These are phyloP conservation scores for Apophysomyces elegans DNA, from an alignment of 371 early-diverging fungal species.

Conservation along the genomic window DNA sequence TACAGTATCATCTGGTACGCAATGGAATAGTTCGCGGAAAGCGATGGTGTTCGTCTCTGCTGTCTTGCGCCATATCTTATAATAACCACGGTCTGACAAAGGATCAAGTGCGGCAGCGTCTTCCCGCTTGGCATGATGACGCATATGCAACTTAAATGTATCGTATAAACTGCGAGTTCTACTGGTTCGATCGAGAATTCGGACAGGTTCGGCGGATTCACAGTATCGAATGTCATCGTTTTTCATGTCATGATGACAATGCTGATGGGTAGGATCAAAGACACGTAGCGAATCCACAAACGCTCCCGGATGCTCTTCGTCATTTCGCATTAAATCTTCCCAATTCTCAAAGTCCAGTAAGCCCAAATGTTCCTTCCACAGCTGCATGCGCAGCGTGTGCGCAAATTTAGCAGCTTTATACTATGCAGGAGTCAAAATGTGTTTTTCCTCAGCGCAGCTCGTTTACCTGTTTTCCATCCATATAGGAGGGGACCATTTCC, in stretches of 20 bases:
- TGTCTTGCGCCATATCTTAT: slow-evolving; percentile 65
- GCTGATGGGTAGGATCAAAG: background rate
- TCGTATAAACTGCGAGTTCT: slow-evolving; percentile 46
- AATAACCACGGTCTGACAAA: slow-evolving; percentile 65
- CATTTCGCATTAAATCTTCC: slow-evolving; percentile 33
- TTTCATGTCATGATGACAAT: background rate
- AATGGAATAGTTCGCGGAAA: slow-evolving; percentile 83
- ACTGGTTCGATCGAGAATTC: slow-evolving; percentile 42
- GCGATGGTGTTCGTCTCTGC: slow-evolving; percentile 71
- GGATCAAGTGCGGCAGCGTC: slow-evolving; percentile 76
- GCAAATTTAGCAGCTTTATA: slow-evolving; percentile 79
- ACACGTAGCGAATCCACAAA: background rate
- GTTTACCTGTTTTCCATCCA: slow-evolving; percentile 72
- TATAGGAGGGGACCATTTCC: slow-evolving; percentile 64
- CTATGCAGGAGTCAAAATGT: slow-evolving; percentile 24
- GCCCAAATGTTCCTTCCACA: slow-evolving; percentile 91
- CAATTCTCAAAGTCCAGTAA: slow-evolving; percentile 56
- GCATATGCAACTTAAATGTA: slow-evolving; percentile 23
- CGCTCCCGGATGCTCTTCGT: background rate
- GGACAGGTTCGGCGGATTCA: slow-evolving; percentile 40
- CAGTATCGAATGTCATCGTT: slow-evolving; percentile 35
- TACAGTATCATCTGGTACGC: slow-evolving; percentile 85
- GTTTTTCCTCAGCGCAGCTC: too few relatives aligned
- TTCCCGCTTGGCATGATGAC: slow-evolving; percentile 21
- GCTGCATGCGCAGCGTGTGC: slow-evolving; percentile 70